Evolutionary conservation across 495 filamentous ascomycete genomes (phyloP), one percentile per base, ranked within the genome.

Genomic region (Aspergillus funiculosus): DNA sequence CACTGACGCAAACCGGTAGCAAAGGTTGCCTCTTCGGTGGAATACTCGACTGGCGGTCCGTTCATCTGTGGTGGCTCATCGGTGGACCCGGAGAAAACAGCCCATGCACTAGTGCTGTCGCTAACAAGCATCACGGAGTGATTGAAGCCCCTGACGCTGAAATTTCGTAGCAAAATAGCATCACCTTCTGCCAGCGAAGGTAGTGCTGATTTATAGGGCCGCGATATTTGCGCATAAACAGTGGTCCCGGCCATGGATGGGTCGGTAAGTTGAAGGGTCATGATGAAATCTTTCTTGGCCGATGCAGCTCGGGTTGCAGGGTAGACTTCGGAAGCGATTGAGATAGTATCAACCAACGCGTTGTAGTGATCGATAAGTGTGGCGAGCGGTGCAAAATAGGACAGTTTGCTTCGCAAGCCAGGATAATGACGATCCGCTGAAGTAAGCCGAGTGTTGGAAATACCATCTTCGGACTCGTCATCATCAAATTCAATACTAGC

Each of bases 261-360:
- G 59, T 94, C 89, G 0, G 82, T 84, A 42, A 94, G 67, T 27
- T 77, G 74, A 34, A 92, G 74, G 15, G 78, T 77, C 43, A 86
- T 69, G 57, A 75, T 71, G 60, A 79, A 90, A 55, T 94, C 83
- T 44, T 77, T 71, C 5, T 82, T 80, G 1, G 84, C 85, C 11
- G 72, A 67, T 43, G 80, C 80, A 8, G 83, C 79, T 21, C 80
- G 76, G 19, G 69, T 63, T 2, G 82, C 73, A 4, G 74, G 64
- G 1, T 78, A 75, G 15, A 62, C 58, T 36, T 79, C 69, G 14
- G 79, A 74, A 9, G 80, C 85, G 14, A 91, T 66, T 1, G 80
- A 86, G 24, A 92, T 71, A 8, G 85, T 72, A 52, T 89, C 82
- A 9, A 82, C 63, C 66, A 69, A 2, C 56, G 72, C 41, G 68